Conservation (phyloP, 139 green algal genomes). For the Penium margaritaceum region DNA sequence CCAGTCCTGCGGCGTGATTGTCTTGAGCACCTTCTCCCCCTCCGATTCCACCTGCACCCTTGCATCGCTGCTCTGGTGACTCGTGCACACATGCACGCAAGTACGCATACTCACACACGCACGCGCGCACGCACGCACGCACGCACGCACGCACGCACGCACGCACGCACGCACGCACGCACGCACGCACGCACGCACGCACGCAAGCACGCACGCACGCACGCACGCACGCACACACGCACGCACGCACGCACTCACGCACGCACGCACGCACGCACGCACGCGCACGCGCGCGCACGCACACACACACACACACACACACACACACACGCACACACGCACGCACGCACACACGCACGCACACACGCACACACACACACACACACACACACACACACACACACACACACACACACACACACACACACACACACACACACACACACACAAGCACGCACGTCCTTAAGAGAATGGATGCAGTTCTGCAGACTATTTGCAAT, state of each 20-base stretch:
- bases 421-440: background rate
- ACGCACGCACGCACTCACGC: background rate
- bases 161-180: too few relatives aligned
- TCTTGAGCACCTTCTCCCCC: conserved; percentile 24
- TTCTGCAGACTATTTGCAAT: too few relatives aligned
- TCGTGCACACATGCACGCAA: background rate
- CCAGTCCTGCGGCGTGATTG: conserved; percentile 7
- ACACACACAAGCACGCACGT: background rate
- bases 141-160: too few relatives aligned
- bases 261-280: background rate
- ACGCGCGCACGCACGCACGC: too few relatives aligned
- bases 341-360: too few relatives aligned
- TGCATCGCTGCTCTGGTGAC: conserved; percentile 16
- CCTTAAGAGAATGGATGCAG: too few relatives aligned
- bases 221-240: background rate
- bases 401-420: background rate
- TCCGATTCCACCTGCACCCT: conserved; percentile 18
- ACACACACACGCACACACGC: too few relatives aligned
- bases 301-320: too few relatives aligned
- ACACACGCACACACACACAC: background rate
- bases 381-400: background rate
- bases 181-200: too few relatives aligned
- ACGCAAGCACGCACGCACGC: background rate
- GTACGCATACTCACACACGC: background rate
- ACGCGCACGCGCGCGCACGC: too few relatives aligned